Percentiles rank a stretch among this genome's conserved stretches.
These are phyloP conservation scores for Acidiella bohemica DNA, from an alignment of 495 filamentous ascomycete species.

Conservation along the genomic window DNA sequence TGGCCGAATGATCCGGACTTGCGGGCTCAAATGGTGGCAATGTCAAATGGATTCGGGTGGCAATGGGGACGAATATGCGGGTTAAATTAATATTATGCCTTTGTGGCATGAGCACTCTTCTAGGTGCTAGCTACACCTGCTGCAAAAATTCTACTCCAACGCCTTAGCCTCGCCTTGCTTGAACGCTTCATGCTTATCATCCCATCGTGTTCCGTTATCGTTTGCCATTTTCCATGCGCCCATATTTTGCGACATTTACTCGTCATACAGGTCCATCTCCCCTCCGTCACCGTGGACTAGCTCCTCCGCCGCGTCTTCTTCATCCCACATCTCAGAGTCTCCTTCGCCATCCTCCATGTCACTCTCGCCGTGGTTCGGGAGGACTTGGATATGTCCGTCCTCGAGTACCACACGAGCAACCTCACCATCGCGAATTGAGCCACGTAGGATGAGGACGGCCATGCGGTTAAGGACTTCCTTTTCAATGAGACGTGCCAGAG, in stretches of 20 bases:
- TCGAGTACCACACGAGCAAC: constrained; percentile 61
- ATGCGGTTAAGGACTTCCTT: constrained; percentile 89
- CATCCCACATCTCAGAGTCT: constrained; percentile 41
- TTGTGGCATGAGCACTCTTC: too few relatives aligned
- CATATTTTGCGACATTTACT: too few relatives aligned
- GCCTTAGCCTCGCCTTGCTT: too few relatives aligned
- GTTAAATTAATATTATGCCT: too few relatives aligned
- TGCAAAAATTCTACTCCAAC: too few relatives aligned
- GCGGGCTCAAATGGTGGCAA: too few relatives aligned
- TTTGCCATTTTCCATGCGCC: too few relatives aligned
- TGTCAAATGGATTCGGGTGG: too few relatives aligned
- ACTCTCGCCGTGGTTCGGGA: constrained; percentile 66
- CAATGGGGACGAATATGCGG: too few relatives aligned
- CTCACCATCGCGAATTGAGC: constrained; percentile 75
- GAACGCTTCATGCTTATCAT: constrained; percentile 1
- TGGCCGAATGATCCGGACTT: too few relatives aligned
- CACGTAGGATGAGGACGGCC: constrained; percentile 77
- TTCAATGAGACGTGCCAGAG: constrained; percentile 78
- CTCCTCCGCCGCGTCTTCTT: constrained; percentile 57
- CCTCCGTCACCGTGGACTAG: constrained; percentile 25
- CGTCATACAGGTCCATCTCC: constrained; percentile 23
- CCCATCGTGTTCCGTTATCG: too few relatives aligned
- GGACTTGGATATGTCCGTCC: constrained; percentile 60
- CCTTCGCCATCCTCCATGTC: constrained; percentile 34
- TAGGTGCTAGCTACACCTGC: too few relatives aligned